Evolutionary conservation across 202 grass and related monocot genomes (phyloP).

Genomic region (Zoysia matrella): DNA sequence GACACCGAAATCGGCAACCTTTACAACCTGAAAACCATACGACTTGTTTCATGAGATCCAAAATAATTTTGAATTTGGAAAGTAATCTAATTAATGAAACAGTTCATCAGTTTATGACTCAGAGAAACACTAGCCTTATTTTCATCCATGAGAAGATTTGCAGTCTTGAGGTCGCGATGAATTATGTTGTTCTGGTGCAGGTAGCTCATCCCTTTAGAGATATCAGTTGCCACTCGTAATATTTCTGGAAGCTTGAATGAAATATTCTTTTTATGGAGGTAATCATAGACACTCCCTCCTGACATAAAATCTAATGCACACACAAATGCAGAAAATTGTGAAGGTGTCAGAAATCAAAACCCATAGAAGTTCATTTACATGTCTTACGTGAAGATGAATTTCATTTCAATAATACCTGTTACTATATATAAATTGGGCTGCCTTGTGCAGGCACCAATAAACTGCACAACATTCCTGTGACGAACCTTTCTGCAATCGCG

Average conservation of each 20-base stretch:
- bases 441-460: constrained; percentile 38
- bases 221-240: constrained; percentile 69
- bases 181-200: constrained; percentile 95
- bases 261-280: constrained; percentile 72
- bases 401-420: constrained; percentile 35
- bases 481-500: constrained; percentile 80
- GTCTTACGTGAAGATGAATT: constrained; percentile 10
- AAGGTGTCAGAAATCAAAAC: background rate
- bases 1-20: constrained; percentile 94
- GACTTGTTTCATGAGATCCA: background rate
- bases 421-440: constrained; percentile 60
- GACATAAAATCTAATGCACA: constrained; percentile 79
- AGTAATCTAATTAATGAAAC: background rate
- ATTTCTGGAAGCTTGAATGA: constrained; percentile 77
- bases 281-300: constrained; percentile 86
- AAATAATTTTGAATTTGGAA: background rate
- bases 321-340: constrained; percentile 18
- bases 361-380: background rate
- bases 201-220: constrained; percentile 94
- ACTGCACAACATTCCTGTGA: constrained; percentile 82
- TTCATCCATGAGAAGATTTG: constrained; percentile 99
- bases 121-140: constrained; percentile 57
- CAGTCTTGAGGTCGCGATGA: constrained; percentile 88
- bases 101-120: background rate
- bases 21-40: constrained; percentile 61